A percentile compares a stretch with the other conserved stretches of the same genome.
Evolutionary conservation across 176 grass and related monocot genomes (phyloP).

Genomic region (Oryza meridionalis): DNA sequence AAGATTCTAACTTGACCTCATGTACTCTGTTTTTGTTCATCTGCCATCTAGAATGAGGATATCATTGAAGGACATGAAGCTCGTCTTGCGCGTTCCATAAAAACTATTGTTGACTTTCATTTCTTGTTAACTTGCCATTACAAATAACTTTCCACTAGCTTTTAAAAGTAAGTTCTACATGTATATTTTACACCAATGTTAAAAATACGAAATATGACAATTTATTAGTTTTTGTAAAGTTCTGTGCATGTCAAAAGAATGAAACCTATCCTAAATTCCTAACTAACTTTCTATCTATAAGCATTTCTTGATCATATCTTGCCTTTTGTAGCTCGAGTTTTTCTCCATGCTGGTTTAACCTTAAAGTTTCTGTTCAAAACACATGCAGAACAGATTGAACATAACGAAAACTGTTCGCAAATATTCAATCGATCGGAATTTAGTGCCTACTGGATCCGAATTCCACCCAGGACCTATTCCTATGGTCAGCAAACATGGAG

Average conservation of each 20-base stretch:
- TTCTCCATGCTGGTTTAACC: slow-evolving; percentile 16
- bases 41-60: slow-evolving; percentile 17
- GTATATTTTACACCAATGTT: neutral
- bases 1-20: slow-evolving; percentile 56
- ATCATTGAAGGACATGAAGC: neutral
- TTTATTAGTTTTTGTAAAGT: neutral
- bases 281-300: slow-evolving; percentile 8
- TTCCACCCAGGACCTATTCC: slow-evolving; percentile 93
- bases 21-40: slow-evolving; percentile 11
- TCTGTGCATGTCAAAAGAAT: slow-evolving; percentile 3
- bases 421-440: slow-evolving; percentile 92
- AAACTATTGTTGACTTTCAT: slow-evolving; percentile 2
- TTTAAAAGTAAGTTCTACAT: slow-evolving; percentile 11
- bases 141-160: neutral
- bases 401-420: slow-evolving; percentile 97
- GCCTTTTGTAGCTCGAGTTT: slow-evolving; percentile 18
- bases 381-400: slow-evolving; percentile 97
- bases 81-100: neutral
- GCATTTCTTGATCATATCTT: neutral
- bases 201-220: slow-evolving; percentile 3
- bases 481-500: slow-evolving; percentile 80
- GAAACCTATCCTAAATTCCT: slow-evolving; percentile 20
- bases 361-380: slow-evolving; percentile 41
- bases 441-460: slow-evolving; percentile 89
- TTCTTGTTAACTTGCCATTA: neutral